Evolutionary conservation across 139 green algal species (phyloP).

Genomic region (Medakamo hakoo): DNA sequence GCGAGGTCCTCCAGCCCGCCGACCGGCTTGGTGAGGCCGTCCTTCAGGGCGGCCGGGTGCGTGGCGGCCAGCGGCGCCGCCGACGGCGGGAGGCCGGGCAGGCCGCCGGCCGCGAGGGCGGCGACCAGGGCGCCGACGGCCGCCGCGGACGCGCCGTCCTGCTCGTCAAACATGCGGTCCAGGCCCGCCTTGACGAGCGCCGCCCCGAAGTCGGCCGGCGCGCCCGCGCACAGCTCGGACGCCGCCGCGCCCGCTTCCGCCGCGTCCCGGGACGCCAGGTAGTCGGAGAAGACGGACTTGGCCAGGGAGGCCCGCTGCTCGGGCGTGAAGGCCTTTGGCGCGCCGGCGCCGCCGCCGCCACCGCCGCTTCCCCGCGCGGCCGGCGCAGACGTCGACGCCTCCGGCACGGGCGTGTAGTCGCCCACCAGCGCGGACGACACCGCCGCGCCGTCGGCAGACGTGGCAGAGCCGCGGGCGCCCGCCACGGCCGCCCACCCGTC

Average conservation of each 20-base stretch:
- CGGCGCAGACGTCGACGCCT: not conserved
- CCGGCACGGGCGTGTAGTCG: conserved; percentile 19
- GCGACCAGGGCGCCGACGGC: conserved; percentile 35
- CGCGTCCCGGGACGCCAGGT: conserved; percentile 14
- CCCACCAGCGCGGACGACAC: conserved; percentile 26
- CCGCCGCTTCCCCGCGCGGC: too few species aligned
- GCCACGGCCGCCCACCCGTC: conserved; percentile 2
- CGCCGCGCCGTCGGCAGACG: not conserved
- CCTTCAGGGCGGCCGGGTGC: conserved; percentile 23
- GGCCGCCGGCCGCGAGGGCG: conserved; percentile 29
- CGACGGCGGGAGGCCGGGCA: too few species aligned
- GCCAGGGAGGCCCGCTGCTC: conserved; percentile 25
- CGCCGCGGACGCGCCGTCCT: conserved; percentile 27
- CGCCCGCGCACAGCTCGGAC: conserved; percentile 19
- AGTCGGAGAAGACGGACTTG: conserved; percentile 31
- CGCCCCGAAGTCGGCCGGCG: conserved; percentile 11
- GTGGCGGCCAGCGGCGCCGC: conserved; percentile 29
- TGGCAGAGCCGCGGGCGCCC: not conserved
- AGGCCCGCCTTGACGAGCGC: conserved; percentile 34
- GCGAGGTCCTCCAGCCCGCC: conserved; percentile 48
- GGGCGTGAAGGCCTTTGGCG: conserved; percentile 7
- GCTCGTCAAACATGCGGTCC: conserved; percentile 40
- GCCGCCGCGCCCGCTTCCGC: conserved; percentile 22
- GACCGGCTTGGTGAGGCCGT: conserved; percentile 25
- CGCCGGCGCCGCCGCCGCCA: not conserved